phyloP scores from a whole-genome alignment of 2,329 filamentous ascomycete genomes.

The Calycina marina region DNA sequence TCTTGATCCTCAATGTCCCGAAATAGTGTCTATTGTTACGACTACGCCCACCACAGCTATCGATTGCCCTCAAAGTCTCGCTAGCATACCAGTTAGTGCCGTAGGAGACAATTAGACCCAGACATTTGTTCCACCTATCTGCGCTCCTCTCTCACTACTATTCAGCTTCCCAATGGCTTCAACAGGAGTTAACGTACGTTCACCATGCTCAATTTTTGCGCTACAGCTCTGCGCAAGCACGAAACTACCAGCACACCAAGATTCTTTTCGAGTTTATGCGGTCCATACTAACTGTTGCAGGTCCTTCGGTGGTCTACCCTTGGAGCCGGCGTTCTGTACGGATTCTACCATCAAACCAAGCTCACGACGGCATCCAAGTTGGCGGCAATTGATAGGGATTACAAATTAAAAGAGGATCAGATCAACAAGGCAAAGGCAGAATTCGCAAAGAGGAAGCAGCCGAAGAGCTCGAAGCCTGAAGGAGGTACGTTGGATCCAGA shows the following conservation, averaged over 20 bases:
- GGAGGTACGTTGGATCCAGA: slow-evolving; percentile 24
- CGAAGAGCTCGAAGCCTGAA: slow-evolving; percentile 26
- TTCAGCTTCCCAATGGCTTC: slow-evolving; percentile 25
- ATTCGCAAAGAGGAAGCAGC: slow-evolving; percentile 63
- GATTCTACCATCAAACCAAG: slow-evolving; percentile 80
- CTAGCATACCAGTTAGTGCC: slow-evolving; percentile 18
- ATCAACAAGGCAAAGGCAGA: slow-evolving; percentile 89
- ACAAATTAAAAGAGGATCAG: slow-evolving; percentile 78
- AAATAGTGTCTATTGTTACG: no score
- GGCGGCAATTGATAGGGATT: slow-evolving; percentile 63
- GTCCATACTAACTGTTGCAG: slow-evolving; percentile 31
- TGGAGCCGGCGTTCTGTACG: slow-evolving; percentile 83
- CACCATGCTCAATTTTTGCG: slow-evolving; percentile 12
- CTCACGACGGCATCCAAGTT: slow-evolving; percentile 59
- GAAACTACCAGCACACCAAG: not conserved
- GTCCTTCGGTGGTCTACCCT: slow-evolving; percentile 96
- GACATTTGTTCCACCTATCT: no score
- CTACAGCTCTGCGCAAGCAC: slow-evolving; percentile 1
- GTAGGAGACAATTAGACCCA: no score
- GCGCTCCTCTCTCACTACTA: no score
- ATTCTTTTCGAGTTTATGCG: not conserved
- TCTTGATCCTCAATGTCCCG: no score
- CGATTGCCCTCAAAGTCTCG: slow-evolving; percentile 10
- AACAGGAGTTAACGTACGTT: slow-evolving; percentile 37
- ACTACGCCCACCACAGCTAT: slow-evolving; percentile 11